phyloP scores from a whole-genome alignment of 2,329 filamentous ascomycete genomes.

The Atkinsonella hypoxylon region DNA sequence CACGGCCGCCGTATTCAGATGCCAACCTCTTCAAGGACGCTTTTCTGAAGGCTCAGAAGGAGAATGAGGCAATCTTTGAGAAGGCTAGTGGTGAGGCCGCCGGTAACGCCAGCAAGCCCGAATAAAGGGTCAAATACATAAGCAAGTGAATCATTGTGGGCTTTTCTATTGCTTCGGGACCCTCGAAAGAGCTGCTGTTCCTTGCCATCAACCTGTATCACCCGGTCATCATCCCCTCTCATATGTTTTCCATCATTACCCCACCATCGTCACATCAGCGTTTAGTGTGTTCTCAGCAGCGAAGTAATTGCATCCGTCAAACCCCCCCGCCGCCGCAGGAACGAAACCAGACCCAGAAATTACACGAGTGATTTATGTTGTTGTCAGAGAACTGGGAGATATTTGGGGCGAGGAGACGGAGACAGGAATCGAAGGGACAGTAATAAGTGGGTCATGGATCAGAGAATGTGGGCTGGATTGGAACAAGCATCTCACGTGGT shows the following conservation, averaged over 20 bases:
- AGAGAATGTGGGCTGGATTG: conserved; percentile 1
- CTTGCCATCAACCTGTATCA: conserved; percentile 6
- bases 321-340: background rate
- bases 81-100: conserved; percentile 22
- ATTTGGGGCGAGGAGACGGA: conserved; percentile 3
- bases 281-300: conserved; percentile 8
- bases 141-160: background rate
- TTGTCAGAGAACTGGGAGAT: background rate
- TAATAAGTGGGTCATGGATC: conserved; percentile 3
- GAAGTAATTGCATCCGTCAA: conserved; percentile 2
- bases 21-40: conserved; percentile 96
- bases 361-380: background rate
- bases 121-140: conserved; percentile 1
- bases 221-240: conserved; percentile 1
- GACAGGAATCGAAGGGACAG: conserved; percentile 1
- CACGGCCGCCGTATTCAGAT: conserved; percentile 38
- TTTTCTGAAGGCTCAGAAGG: conserved; percentile 92
- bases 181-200: conserved; percentile 3
- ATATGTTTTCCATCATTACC: background rate
- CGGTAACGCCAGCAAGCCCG: conserved; percentile 1
- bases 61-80: conserved; percentile 80
- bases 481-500: conserved; percentile 5
- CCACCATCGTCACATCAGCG: conserved; percentile 12
- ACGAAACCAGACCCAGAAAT: background rate
- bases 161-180: background rate